Conservation (phyloP, 768 basidiomycete genomes). For the Lyophyllum semitale region DNA sequence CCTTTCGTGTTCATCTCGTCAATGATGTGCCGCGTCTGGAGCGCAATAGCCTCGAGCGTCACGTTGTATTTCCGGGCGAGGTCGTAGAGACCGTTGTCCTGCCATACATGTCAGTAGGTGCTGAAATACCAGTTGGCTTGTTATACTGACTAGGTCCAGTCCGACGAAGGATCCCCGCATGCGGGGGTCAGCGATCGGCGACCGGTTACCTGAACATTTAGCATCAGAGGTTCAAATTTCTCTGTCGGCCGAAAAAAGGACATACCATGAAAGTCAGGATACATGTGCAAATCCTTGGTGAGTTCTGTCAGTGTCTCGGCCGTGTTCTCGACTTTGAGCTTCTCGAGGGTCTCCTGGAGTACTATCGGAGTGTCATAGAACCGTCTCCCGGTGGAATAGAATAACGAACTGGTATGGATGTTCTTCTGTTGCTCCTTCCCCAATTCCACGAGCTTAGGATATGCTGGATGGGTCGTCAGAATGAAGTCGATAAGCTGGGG, state of each 20-base stretch:
- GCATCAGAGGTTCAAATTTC: not conserved
- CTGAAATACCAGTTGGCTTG: not conserved
- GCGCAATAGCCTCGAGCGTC: conserved; percentile 89
- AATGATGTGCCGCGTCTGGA: conserved; percentile 93
- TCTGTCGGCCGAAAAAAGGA: not conserved
- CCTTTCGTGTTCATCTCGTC: conserved; percentile 86
- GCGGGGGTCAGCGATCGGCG: conserved; percentile 91
- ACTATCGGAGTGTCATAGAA: conserved; percentile 39
- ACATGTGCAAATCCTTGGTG: conserved; percentile 89
- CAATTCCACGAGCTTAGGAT: conserved; percentile 63
- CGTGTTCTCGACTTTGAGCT: conserved; percentile 54
- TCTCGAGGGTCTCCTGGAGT: conserved; percentile 72
- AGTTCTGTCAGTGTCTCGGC: conserved; percentile 76
- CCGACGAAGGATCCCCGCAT: conserved; percentile 94
- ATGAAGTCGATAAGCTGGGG: conserved; percentile 89
- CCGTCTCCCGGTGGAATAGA: not conserved
- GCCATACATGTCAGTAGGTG: not conserved
- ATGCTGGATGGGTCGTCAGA: conserved; percentile 89
- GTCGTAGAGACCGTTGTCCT: conserved; percentile 76
- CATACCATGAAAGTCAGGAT: conserved; percentile 91
- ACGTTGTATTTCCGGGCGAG: conserved; percentile 90
- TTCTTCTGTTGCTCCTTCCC: conserved; percentile 61
- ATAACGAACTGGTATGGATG: conserved; percentile 54
- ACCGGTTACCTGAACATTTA: conserved; percentile 80
- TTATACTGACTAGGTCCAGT: conserved; percentile 63